These are phyloP conservation scores for Ophiostoma australiae DNA, from an alignment of 2,329 filamentous ascomycete species.

Conservation along the genomic window DNA sequence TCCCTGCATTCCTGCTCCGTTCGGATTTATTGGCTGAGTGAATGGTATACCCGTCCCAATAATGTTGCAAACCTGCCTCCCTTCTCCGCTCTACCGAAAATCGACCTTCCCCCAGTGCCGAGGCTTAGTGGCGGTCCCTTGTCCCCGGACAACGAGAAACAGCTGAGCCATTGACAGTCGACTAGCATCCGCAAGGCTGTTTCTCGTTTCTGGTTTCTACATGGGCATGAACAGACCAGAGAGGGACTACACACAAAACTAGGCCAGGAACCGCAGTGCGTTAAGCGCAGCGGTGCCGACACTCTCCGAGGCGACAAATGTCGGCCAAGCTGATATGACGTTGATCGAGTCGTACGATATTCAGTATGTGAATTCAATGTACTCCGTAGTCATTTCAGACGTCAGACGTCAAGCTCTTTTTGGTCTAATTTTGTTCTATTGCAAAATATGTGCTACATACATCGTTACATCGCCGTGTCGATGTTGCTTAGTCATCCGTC, in stretches of 20 bases:
- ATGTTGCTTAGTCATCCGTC: neutral
- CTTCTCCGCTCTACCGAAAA: constrained; percentile 22
- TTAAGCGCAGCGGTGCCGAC: constrained; percentile 10
- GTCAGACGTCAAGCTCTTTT: too few relatives aligned
- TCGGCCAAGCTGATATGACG: constrained; percentile 13
- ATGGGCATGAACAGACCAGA: neutral
- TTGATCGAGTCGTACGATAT: constrained; percentile 9
- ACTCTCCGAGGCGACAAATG: constrained; percentile 16
- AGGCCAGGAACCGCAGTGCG: neutral
- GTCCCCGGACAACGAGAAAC: constrained; percentile 15
- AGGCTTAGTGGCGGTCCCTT: constrained; percentile 21
- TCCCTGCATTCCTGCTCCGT: neutral
- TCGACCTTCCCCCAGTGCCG: constrained; percentile 18
- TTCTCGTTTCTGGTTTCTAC: too few relatives aligned
- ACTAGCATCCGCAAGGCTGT: neutral
- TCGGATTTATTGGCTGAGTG: neutral
- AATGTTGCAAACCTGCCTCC: neutral
- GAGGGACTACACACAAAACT: neutral
- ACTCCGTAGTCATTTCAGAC: too few relatives aligned
- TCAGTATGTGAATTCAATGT: too few relatives aligned
- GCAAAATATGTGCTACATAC: constrained; percentile 20
- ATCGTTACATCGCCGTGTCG: constrained; percentile 18
- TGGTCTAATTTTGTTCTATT: constrained; percentile 14
- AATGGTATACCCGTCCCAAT: neutral
- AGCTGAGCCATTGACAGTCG: constrained; percentile 6